Conservation (phyloP, 495 filamentous ascomycete species). For the Hypoxylon cercidicola region DNA sequence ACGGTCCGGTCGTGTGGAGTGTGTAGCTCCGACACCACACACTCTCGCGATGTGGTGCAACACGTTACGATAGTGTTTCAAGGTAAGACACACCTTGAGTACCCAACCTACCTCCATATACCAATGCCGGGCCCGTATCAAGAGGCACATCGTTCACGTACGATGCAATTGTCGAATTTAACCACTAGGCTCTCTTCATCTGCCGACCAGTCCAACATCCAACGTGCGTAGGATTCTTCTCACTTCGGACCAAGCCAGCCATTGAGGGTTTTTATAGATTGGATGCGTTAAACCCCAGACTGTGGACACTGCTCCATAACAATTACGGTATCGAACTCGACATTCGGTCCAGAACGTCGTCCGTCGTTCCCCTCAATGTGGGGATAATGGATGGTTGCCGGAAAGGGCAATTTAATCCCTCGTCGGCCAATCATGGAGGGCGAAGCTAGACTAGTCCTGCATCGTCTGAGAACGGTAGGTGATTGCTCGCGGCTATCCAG, state of each 20-base stretch:
- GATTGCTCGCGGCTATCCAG: slow-evolving; percentile 1
- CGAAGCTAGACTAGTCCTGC: slow-evolving; percentile 4
- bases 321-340: slow-evolving; percentile 10
- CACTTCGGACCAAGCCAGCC: slow-evolving; percentile 11
- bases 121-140: not conserved
- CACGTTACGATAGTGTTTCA: slow-evolving; percentile 10
- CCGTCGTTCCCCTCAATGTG: slow-evolving; percentile 4
- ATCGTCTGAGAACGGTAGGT: slow-evolving; percentile 29
- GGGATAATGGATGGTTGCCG: slow-evolving; percentile 30
- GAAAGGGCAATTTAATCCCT: slow-evolving; percentile 35
- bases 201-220: slow-evolving; percentile 16
- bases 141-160: slow-evolving; percentile 18
- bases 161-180: slow-evolving; percentile 21
- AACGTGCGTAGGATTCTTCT: slow-evolving; percentile 9
- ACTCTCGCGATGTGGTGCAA: slow-evolving; percentile 14
- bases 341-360: slow-evolving; percentile 31
- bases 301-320: slow-evolving; percentile 20
- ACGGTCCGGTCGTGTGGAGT: slow-evolving; percentile 29
- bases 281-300: slow-evolving; percentile 13
- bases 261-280: slow-evolving; percentile 7
- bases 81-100: slow-evolving; percentile 17
- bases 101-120: not conserved
- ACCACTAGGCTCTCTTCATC: slow-evolving; percentile 11
- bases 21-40: slow-evolving; percentile 27
- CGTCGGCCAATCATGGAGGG: slow-evolving; percentile 23